Evolutionary conservation across 1,139 yeast species (phyloP), one percentile per base, ranked within the genome.

Genomic region (Yamadazyma dendronema): DNA sequence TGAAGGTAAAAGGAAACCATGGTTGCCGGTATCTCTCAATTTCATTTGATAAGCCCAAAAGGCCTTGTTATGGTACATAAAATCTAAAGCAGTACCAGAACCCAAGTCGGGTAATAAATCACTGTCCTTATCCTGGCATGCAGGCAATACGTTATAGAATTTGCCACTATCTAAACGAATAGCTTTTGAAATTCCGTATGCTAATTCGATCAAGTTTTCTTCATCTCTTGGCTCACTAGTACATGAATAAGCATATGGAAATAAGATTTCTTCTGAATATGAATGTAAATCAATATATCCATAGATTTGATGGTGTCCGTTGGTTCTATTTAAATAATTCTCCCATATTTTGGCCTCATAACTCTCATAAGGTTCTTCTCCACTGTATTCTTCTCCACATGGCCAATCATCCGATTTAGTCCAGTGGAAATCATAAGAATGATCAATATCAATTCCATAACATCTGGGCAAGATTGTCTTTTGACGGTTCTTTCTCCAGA

Each of bases 401-500:
- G 92, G 87, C 59, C 78, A 67, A 42, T 81, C 87, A 34, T 69
- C 62, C 12, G 84, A 76, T 33, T 68, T 65, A 5, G 78, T 69
- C 83, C 92, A 86, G 52, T 84, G 88, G 61, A 67, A 84, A 48
- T 77, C 84, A 59, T 82, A 87, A 1, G 95, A 83, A 53, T 85
- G 95, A 57, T 87, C 96, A 40, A 89, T 80, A 56, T 89, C 96
- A 33, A 88, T 76, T 6, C 97, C 97, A 35, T 73, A 67, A 59
- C 97, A 89, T 31, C 71, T 61, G 4, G 86, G 79, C 35, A 77
- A 61, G 27, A 68, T 72, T 0, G 95, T 84, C 37, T 77, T 75
- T 60, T 89, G 96, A 44, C 96, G 74, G 60, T 87, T 89, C 57
- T 89, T 89, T 34, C 95, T 69, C 97, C 97, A 89, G 44, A 89